These are phyloP conservation scores for Cladosporium sp. DNA, from an alignment of 2,329 filamentous ascomycete species.

Conservation along the genomic window DNA sequence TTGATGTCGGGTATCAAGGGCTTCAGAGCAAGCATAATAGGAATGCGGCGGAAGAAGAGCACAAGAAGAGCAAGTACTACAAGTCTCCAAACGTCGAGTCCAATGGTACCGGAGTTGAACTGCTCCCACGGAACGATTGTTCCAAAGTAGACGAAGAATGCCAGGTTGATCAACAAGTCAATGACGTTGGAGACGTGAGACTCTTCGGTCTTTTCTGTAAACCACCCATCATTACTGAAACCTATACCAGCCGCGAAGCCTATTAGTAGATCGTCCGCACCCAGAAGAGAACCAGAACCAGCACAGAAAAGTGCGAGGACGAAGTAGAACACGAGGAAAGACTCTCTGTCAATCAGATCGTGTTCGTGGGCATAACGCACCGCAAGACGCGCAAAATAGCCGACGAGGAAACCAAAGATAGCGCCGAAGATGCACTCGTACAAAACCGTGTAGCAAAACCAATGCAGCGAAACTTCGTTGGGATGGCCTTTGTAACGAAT, in stretches of 20 bases:
- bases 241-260: constrained; percentile 96
- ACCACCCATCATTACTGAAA: constrained; percentile 99
- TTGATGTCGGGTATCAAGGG: constrained; percentile 94
- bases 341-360: constrained; percentile 89
- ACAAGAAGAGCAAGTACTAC: constrained; percentile 93
- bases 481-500: constrained; percentile 73
- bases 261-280: constrained; percentile 88
- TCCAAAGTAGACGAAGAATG: constrained; percentile 96
- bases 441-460: constrained; percentile 82
- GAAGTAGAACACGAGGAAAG: constrained; percentile 98
- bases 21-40: constrained; percentile 87
- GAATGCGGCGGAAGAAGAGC: constrained; percentile 91
- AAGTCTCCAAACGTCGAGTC: constrained; percentile 80
- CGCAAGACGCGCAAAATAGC: constrained; percentile 83
- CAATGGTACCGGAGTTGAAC: constrained; percentile 70
- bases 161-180: constrained; percentile 90
- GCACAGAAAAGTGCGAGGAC: constrained; percentile 93
- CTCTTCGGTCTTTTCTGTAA: constrained; percentile 95
- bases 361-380: constrained; percentile 83
- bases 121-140: constrained; percentile 95
- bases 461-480: constrained; percentile 70
- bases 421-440: constrained; percentile 96
- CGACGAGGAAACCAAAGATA: constrained; percentile 79
- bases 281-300: constrained; percentile 84
- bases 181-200: constrained; percentile 99